Conservation (phyloP, 1,284 basidiomycete genomes). For the Melampsora larici-populina region DNA sequence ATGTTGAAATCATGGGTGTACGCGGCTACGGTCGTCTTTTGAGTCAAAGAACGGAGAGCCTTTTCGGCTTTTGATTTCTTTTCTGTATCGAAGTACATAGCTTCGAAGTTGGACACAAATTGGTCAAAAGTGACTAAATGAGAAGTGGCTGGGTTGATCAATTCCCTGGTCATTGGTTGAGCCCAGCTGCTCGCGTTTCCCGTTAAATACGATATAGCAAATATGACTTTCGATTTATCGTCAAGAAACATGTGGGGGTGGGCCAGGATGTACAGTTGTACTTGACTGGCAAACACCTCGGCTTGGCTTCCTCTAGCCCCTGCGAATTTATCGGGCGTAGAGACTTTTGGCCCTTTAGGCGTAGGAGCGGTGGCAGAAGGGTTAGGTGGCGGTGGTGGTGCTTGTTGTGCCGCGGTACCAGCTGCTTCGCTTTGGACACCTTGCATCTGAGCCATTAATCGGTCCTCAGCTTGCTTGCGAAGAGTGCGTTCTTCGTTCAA, state of each 20-base stretch:
- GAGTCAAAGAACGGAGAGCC: no score
- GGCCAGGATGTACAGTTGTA: background rate
- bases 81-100: no score
- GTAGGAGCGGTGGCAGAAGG: background rate
- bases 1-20: slow-evolving; percentile 20
- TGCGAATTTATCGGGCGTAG: background rate
- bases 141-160: background rate
- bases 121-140: background rate
- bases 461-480: background rate
- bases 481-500: background rate
- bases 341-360: background rate
- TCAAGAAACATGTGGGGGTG: background rate
- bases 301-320: background rate
- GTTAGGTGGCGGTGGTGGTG: no score
- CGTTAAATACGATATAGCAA: no score
- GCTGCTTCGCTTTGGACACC: background rate
- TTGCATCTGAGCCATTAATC: background rate
- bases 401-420: no score
- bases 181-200: background rate
- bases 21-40: background rate
- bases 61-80: no score
- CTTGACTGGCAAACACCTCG: background rate
- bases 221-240: background rate
- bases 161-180: background rate
- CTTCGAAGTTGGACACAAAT: no score